These are phyloP conservation scores for Eucalyptus marginata DNA, from an alignment of 345 rosid genomes.

Conservation along the genomic window DNA sequence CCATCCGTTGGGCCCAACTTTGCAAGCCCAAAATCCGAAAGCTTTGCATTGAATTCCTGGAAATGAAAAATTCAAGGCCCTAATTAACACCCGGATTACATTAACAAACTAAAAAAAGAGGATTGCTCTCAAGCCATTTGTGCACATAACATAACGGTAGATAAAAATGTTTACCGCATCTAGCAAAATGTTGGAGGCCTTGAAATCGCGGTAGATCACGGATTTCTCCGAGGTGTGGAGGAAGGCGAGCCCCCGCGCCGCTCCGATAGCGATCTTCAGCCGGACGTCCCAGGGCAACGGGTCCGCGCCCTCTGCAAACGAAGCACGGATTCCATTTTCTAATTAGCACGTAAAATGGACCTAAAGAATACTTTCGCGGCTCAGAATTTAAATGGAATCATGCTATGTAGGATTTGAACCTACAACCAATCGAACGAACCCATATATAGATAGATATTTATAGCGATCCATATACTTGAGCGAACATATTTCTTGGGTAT, in stretches of 20 bases:
- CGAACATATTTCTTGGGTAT: neutral
- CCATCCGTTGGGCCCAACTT: constrained; percentile 68
- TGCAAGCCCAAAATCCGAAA: constrained; percentile 83
- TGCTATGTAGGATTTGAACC: too few relatives aligned
- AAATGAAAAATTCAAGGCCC: neutral
- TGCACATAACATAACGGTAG: neutral
- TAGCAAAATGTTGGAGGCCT: constrained; percentile 73
- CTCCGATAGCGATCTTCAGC: constrained; percentile 61
- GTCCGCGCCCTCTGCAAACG: constrained; percentile 40
- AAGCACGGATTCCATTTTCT: neutral
- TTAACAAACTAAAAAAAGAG: too few relatives aligned
- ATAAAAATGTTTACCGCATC: constrained; percentile 34
- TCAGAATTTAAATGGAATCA: neutral
- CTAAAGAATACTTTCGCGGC: neutral
- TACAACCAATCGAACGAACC: too few relatives aligned
- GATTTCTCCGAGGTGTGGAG: constrained; percentile 73
- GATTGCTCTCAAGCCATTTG: neutral
- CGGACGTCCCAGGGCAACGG: constrained; percentile 54
- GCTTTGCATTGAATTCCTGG: constrained; percentile 63
- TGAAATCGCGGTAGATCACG: constrained; percentile 83
- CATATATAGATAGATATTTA: too few relatives aligned
- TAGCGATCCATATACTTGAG: neutral
- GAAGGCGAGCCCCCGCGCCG: constrained; percentile 65
- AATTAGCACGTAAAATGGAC: neutral
- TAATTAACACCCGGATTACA: neutral